phyloP scores from a whole-genome alignment of 768 basidiomycete genomes.

The Strobilomyces confusus region DNA sequence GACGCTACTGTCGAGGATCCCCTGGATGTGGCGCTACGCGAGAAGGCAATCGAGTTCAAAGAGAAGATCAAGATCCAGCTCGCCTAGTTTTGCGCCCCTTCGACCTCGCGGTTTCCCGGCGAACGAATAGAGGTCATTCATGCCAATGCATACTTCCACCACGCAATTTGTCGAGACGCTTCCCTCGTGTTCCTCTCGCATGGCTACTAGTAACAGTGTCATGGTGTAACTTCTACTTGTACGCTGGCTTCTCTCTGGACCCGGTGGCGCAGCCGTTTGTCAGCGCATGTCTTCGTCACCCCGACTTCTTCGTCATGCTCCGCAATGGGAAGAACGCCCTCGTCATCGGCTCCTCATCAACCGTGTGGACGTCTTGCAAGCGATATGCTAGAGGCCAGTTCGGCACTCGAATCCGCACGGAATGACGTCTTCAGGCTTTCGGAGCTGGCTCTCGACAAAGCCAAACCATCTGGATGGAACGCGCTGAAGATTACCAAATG shows the following conservation, averaged over 20 bases:
- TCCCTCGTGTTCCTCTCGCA: no score
- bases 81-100: slow-evolving; percentile 32
- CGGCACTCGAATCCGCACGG: slow-evolving; percentile 22
- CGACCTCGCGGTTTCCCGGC: slow-evolving; percentile 28
- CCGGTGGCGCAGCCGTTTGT: slow-evolving; percentile 28
- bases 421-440: slow-evolving; percentile 18
- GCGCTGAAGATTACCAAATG: slow-evolving; percentile 22
- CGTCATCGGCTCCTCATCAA: slow-evolving; percentile 22
- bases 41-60: slow-evolving; percentile 29
- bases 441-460: slow-evolving; percentile 24
- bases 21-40: slow-evolving; percentile 32
- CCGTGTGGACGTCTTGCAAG: slow-evolving; percentile 28
- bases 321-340: slow-evolving; percentile 28
- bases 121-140: no score
- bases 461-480: slow-evolving; percentile 19
- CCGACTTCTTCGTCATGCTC: slow-evolving; percentile 30
- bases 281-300: slow-evolving; percentile 30
- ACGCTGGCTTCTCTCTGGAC: slow-evolving; percentile 24
- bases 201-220: no score
- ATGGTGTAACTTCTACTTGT: slow-evolving; percentile 12
- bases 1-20: slow-evolving; percentile 24
- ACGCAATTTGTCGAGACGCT: no score
- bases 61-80: slow-evolving; percentile 33
- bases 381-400: slow-evolving; percentile 26
- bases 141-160: no score